Evolutionary conservation across 352 stramenopile genomes (phyloP), one percentile per base, ranked within the genome.

Genomic region (Nothophytophthora sp.): DNA sequence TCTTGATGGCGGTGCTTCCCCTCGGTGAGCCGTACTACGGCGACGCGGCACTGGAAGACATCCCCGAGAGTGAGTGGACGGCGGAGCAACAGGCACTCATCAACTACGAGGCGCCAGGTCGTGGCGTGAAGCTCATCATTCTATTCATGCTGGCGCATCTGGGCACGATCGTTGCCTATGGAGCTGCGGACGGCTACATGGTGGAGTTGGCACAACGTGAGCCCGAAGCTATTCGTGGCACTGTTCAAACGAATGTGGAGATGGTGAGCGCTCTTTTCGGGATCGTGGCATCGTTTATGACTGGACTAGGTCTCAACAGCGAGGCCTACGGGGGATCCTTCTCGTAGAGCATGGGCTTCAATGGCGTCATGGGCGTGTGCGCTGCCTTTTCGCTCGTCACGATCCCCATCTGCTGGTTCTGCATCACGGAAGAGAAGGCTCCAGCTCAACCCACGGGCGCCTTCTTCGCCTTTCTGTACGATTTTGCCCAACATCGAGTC

Each of bases 131-230:
- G 28, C 45, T 80, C 35, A 67, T 80, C 30, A 33, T 81, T 5
- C 62, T 85, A 27, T 75, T 84, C 59, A 64, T 73, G 55, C 42
- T 80, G 36, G 67, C 70, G 11, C 71, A 72, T 23, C 55, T 86
- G 16, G 67, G 67, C n/a, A 70, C 52, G 3, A 61, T 81, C 35
- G 23, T 86, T 24, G 70, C 60, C 0, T 70, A 77, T 41, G 64
- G 64, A 11, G 66, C 57, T 6, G 67, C 61, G 22, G 63, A 67
- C 46, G 71, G 64, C 3, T 63, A 81, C 19, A 42, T 82, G n/a
- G 66, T 82, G 4, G 69, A 81, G 25, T 19, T 81, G 23, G 71
- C 69, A 8, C 70, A 81, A 35, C 71, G 72, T n/a, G 71, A 86
- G 32, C 59, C 74, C 0, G 39, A 57, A n/a, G 44, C 41, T 22